Evolutionary conservation across 2,329 filamentous ascomycete genomes (phyloP).

Genomic region (Colletotrichum endophyticum): DNA sequence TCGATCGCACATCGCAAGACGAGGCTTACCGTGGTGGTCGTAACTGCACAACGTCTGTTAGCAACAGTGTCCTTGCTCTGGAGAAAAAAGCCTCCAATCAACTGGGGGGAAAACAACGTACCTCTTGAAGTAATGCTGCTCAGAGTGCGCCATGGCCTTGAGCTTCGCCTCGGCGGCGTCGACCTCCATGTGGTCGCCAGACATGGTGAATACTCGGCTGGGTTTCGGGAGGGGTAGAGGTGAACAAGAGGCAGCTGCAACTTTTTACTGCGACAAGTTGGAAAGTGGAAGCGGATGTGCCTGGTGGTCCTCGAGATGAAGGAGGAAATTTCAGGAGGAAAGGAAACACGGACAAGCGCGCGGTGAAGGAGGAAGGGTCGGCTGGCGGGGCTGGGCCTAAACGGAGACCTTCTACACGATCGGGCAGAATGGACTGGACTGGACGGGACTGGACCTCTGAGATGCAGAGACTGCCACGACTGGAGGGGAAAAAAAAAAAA

Average conservation of each 20-base stretch:
- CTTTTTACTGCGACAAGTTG: neutral
- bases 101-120: constrained; percentile 39
- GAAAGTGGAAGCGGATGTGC: neutral
- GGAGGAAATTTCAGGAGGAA: constrained; percentile 8
- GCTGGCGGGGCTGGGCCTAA: constrained; percentile 4
- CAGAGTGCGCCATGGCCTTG: constrained; percentile 84
- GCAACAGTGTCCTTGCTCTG: neutral
- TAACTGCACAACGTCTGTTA: constrained; percentile 65
- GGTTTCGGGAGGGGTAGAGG: neutral
- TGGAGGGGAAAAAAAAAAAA: constrained; percentile 7
- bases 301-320: neutral
- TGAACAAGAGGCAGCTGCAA: neutral
- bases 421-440: constrained; percentile 5
- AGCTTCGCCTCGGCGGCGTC: constrained; percentile 67
- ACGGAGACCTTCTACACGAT: constrained; percentile 16
- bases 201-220: constrained; percentile 35
- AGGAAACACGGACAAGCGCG: constrained; percentile 9
- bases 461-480: neutral
- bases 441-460: neutral
- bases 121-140: constrained; percentile 99
- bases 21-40: constrained; percentile 88
- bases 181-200: constrained; percentile 60
- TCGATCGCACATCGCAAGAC: neutral
- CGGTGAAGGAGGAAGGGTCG: constrained; percentile 16
- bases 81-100: neutral